Base-by-base conservation (phyloP, 768 basidiomycete genomes). In the Podaxis sp. region DNA sequence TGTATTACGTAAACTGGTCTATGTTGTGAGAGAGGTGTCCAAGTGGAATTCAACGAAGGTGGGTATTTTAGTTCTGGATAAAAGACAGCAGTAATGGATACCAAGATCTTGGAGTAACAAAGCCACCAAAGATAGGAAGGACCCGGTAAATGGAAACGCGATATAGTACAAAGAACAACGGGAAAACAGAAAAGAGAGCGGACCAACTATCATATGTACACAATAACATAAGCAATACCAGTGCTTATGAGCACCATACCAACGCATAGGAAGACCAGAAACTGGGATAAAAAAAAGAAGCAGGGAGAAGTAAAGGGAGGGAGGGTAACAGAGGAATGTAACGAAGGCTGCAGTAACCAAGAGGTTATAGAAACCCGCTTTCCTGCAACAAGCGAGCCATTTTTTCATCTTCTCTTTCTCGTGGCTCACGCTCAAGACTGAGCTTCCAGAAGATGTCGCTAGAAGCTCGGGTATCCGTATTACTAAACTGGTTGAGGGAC, bases 371-470 rank as follows among this genome's bases (percentile, higher is more conserved):
- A 79, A 95, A 95, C 46, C 93, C 93, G 63, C 90, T 93, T 75
- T 95, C 93, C 71, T 95, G 93, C 48, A 95, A 76, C 63, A 95
- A 76, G 53, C 93, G 82, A 8, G 93, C 92, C 93, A 97, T 96
- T 81, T 95, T 94, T 78, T 97, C 96, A 67, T 96, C 95, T 68
- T 98, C 96, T 52, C 94, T 83, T 76, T 99, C 96, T 64, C 95
- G 84, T 19, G 96, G 96, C 73, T 99, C 96, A 22, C 93, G 82
- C 70, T 90, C 87, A 61, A 96, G 78, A 75, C 92, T 94, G 61
- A 92, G 80, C 60, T 87, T 83, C 89, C 96, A 99, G 73, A 93
- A 90, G 66, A 84, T 82, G 63, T 93, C 89, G 51, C 87, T 85
- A 19, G 87, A 84, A 63, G 87, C 89, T 30, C 82, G 79, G 22